Evolutionary conservation across 73 alveolate species (phyloP).

Genomic region (Loxodes magnus): DNA sequence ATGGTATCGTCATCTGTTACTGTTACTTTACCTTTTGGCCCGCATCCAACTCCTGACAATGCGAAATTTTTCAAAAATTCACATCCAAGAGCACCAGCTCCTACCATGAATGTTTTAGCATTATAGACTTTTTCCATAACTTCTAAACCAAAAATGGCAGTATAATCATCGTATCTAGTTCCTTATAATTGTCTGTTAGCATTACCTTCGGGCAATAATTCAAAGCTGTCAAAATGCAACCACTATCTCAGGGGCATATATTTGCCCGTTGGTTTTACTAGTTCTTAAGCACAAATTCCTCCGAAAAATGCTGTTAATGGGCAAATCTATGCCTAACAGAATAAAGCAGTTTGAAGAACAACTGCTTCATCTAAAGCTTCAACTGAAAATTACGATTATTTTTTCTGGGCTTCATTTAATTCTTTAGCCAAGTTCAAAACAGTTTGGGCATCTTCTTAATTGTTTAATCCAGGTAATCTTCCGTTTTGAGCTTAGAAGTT

Average conservation of each 20-base stretch:
- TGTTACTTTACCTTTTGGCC: slow-evolving; percentile 53
- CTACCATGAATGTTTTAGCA: not conserved
- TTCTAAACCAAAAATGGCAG: slow-evolving; percentile 86
- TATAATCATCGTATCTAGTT: slow-evolving; percentile 87
- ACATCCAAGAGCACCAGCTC: slow-evolving; percentile 99
- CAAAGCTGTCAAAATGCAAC: slow-evolving; percentile 77
- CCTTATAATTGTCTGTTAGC: slow-evolving; percentile 57
- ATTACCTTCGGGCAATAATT: not conserved
- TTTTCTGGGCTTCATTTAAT: slow-evolving; percentile 53
- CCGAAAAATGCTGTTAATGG: slow-evolving; percentile 98
- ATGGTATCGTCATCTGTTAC: slow-evolving; percentile 91
- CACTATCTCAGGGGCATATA: slow-evolving; percentile 94
- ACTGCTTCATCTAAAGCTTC: slow-evolving; percentile 70
- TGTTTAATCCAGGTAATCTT: slow-evolving; percentile 44
- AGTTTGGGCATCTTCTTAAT: slow-evolving; percentile 54
- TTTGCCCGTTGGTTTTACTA: slow-evolving; percentile 97
- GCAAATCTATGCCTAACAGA: slow-evolving; percentile 68
- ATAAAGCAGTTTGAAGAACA: slow-evolving; percentile 57
- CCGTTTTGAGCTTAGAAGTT: slow-evolving; percentile 39
- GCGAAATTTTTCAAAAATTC: slow-evolving; percentile 94
- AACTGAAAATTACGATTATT: slow-evolving; percentile 36
- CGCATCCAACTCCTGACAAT: slow-evolving; percentile 92
- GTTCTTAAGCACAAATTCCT: slow-evolving; percentile 96
- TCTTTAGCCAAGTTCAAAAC: slow-evolving; percentile 50
- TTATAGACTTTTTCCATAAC: slow-evolving; percentile 34